These are phyloP conservation scores for Dunaliella primolecta DNA, from an alignment of 139 green algal genomes.

Conservation along the genomic window DNA sequence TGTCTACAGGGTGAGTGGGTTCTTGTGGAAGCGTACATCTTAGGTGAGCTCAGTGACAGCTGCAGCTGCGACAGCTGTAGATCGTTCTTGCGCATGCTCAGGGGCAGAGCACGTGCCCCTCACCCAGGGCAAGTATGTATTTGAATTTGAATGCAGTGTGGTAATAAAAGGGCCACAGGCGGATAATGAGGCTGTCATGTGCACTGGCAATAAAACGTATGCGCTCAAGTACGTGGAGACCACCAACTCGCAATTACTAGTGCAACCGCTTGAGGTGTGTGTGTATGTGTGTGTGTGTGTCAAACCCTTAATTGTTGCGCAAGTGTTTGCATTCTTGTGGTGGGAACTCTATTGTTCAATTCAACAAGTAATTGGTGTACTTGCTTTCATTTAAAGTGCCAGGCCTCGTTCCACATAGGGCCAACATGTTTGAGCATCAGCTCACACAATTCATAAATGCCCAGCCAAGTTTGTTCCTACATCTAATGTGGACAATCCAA, in stretches of 20 bases:
- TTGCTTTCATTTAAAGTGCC: too few species aligned
- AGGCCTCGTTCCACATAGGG: too few species aligned
- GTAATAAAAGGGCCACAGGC: slow-evolving; percentile 41
- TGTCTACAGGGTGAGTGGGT: neutral
- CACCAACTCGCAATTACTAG: slow-evolving; percentile 48
- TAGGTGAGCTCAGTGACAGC: neutral
- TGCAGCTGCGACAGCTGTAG: too few species aligned
- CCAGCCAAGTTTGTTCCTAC: too few species aligned
- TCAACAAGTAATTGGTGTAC: too few species aligned
- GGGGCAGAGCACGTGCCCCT: neutral
- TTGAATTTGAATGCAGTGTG: slow-evolving; percentile 19
- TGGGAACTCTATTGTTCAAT: too few species aligned
- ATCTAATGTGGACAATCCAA: too few species aligned
- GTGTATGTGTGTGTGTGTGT: too few species aligned
- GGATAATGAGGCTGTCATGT: slow-evolving; percentile 46
- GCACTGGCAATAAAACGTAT: slow-evolving; percentile 41
- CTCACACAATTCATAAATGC: too few species aligned
- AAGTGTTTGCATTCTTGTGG: too few species aligned
- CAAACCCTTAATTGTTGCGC: too few species aligned
- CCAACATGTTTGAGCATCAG: too few species aligned
- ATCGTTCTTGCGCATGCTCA: slow-evolving; percentile 5
- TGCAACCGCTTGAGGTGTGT: slow-evolving; percentile 29
- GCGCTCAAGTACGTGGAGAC: slow-evolving; percentile 56
- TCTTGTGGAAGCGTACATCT: neutral
- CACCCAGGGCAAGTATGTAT: neutral